These are phyloP conservation scores for Furcasterigmium furcatum DNA, from an alignment of 2,329 filamentous ascomycete genomes.

Conservation along the genomic window DNA sequence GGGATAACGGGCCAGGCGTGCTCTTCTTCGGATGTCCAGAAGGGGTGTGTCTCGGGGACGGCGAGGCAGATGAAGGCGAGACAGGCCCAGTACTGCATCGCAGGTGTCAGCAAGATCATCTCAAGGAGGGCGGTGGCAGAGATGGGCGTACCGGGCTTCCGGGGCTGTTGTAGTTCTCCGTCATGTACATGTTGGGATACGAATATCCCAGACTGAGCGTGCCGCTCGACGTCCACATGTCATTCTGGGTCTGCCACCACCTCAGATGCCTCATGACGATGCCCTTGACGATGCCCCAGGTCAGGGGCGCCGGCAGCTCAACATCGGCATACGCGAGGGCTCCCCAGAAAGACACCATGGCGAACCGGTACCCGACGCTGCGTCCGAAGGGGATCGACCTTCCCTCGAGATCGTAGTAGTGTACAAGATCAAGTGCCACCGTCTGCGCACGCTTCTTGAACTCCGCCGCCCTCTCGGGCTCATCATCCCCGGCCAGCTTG, in stretches of 20 bases:
- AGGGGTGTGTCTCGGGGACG: slow-evolving; percentile 65
- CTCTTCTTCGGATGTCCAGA: slow-evolving; percentile 70
- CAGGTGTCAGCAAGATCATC: too few relatives aligned
- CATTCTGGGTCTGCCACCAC: slow-evolving; percentile 74
- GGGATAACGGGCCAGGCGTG: slow-evolving; percentile 53
- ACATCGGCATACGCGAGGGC: slow-evolving; percentile 73
- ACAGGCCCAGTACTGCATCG: slow-evolving; percentile 81
- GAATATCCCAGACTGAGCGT: slow-evolving; percentile 75
- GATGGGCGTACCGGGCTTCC: slow-evolving; percentile 50
- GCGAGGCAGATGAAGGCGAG: slow-evolving; percentile 73
- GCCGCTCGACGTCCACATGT: slow-evolving; percentile 73
- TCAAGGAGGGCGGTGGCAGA: too few relatives aligned
- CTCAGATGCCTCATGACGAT: slow-evolving; percentile 70
- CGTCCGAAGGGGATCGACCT: slow-evolving; percentile 74
- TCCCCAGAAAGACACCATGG: slow-evolving; percentile 82
- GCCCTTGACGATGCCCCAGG: slow-evolving; percentile 78
- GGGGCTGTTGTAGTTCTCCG: slow-evolving; percentile 81
- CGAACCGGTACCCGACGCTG: slow-evolving; percentile 78
- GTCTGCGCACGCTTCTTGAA: slow-evolving; percentile 66
- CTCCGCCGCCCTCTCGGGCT: slow-evolving; percentile 62
- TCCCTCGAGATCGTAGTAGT: slow-evolving; percentile 73
- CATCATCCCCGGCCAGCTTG: slow-evolving; percentile 64
- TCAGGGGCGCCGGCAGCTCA: slow-evolving; percentile 67
- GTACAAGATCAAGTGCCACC: slow-evolving; percentile 67
- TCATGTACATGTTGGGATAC: slow-evolving; percentile 78